Base-by-base conservation (phyloP, 1,139 yeast genomes). In the Suhomyces bolitotheri region DNA sequence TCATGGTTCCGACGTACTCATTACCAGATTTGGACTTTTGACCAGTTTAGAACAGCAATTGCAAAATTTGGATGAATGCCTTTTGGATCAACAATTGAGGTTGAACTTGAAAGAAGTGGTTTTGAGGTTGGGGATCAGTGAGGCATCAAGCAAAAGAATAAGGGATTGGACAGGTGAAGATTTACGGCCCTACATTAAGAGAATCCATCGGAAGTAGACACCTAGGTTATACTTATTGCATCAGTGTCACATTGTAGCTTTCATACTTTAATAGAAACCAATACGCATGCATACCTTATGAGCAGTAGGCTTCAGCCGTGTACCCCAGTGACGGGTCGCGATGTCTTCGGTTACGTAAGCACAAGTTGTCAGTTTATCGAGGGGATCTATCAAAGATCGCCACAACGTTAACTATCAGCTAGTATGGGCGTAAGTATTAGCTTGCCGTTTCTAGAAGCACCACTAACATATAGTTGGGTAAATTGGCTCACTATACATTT, bases 1-100 rank as follows among this genome's bases (percentile, higher is more conserved):
- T 16, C 73, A 71, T 34, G 94, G 95, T 2, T 71, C 82, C 0
- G 78, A 79, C 44, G 53, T 76, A 26, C 58, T 87, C 31, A 63
- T 82, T 11, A 74, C 89, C 5, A 73, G 89, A 41, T 81, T 71
- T 54, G 94, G 83, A 1, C 60, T 75, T 0, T 54, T 85, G 26
- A 47, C 80, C 2, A 62, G 60, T 40, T 46, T 78, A 32, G 86
- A 82, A 44, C 66, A 72, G 31, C 52, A 60, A 17, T 43, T 61
- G 6, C 16, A 24, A 15, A 50, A 35, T 16, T 29, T 22, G 4
- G 37, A 22, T 22, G 38, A 19, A 29, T 37, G 12, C 40, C 40
- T 13, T 27, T 36, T 21, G 45, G 51, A 22, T 39, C 57, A 68
- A 29, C 74, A 70, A 41, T 55, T 64, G 34, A 49, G 60, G 19